Conservation (phyloP, 2,329 filamentous ascomycete species). For the Hirsutella thompsonii region DNA sequence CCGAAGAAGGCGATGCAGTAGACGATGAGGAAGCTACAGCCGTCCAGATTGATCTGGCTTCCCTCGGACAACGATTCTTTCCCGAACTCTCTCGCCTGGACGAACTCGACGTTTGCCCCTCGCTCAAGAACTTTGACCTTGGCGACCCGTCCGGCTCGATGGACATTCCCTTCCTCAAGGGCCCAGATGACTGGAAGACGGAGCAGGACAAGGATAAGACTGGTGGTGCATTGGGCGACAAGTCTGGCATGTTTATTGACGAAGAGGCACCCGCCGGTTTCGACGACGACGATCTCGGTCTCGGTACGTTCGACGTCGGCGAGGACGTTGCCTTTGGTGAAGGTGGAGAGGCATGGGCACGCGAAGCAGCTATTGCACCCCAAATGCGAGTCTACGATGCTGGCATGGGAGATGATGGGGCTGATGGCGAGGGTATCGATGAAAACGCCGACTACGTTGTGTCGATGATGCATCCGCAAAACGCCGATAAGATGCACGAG, state of each 20-base stretch:
- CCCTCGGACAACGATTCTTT: conserved; percentile 72
- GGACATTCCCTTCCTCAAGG: conserved; percentile 85
- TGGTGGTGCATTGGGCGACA: conserved; percentile 43
- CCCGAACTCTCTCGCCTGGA: conserved; percentile 67
- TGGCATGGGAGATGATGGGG: conserved; percentile 43
- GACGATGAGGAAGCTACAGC: conserved; percentile 36
- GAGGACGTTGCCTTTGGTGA: conserved; percentile 81
- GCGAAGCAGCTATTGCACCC: conserved; percentile 74
- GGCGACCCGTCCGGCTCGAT: conserved; percentile 74
- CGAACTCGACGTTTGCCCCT: conserved; percentile 85
- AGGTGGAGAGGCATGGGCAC: conserved; percentile 90
- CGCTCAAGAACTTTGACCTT: conserved; percentile 84
- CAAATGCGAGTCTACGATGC: conserved; percentile 70
- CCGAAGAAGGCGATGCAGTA: conserved; percentile 27
- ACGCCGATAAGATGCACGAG: conserved; percentile 63
- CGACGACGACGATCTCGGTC: conserved; percentile 52
- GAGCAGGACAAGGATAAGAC: conserved; percentile 52
- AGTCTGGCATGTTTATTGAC: conserved; percentile 73
- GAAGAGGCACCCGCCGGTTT: conserved; percentile 77
- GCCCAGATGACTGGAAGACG: conserved; percentile 71
- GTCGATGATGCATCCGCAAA: conserved; percentile 56
- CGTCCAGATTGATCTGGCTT: conserved; percentile 65
- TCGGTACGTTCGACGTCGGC: conserved; percentile 59
- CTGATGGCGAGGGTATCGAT: conserved; percentile 21
- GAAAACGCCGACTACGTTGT: conserved; percentile 65